These are phyloP conservation scores for Carex littledalei DNA, from an alignment of 176 grass and related monocot genomes.

Conservation along the genomic window DNA sequence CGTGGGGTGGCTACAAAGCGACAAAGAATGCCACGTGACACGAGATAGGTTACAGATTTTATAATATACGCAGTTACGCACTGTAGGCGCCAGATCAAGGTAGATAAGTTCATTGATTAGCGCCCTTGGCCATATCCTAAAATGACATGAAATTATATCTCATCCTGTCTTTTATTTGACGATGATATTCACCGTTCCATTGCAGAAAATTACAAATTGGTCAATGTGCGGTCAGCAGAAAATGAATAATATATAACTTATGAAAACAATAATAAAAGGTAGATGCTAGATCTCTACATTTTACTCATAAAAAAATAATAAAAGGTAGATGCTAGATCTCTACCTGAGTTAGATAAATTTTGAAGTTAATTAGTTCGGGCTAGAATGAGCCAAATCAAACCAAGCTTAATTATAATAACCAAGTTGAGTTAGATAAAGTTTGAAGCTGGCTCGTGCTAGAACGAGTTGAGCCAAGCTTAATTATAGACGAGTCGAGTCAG, in stretches of 20 bases:
- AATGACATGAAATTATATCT: not conserved
- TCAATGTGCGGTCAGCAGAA: not conserved
- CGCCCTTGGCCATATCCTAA: not conserved
- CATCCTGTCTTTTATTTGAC: not conserved
- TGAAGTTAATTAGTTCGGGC: no score
- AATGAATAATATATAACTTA: not conserved
- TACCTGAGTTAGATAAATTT: no score
- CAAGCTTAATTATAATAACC: no score
- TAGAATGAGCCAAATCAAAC: no score
- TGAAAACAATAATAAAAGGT: not conserved
- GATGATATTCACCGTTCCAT: not conserved
- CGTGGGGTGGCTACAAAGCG: not conserved
- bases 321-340: no score
- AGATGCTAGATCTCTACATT: no score
- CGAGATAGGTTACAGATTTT: not conserved
- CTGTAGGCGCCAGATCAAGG: not conserved
- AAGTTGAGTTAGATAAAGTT: no score
- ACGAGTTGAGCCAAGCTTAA: no score
- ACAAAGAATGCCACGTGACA: conserved; percentile 6
- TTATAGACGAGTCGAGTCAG: no score
- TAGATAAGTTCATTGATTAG: conserved; percentile 4
- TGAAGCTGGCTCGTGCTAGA: no score
- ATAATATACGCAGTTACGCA: not conserved
- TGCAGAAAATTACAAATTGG: not conserved
- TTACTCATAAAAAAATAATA: no score